Evolutionary conservation across 2,329 filamentous ascomycete genomes (phyloP).

Genomic region (Dactylonectria estremocensis): DNA sequence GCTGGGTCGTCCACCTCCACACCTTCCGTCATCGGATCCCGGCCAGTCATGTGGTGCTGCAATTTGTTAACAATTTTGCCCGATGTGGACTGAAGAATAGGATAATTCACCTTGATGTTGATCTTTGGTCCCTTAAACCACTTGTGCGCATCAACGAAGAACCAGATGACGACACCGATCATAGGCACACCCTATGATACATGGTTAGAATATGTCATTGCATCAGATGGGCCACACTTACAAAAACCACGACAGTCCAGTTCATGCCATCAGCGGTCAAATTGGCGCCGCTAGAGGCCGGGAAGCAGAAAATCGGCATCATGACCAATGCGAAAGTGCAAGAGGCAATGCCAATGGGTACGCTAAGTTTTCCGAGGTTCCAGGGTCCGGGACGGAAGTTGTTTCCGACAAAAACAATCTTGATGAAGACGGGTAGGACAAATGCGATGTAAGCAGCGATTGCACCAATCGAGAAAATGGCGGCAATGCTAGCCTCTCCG

Average conservation of each 20-base stretch:
- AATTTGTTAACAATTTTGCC: background rate
- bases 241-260: constrained; percentile 32
- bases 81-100: too few species aligned
- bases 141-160: constrained; percentile 31
- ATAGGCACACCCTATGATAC: constrained; percentile 11
- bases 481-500: constrained; percentile 28
- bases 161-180: constrained; percentile 21
- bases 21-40: constrained; percentile 8
- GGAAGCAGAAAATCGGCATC: constrained; percentile 36
- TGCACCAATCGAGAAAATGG: constrained; percentile 32
- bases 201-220: background rate
- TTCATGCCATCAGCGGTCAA: constrained; percentile 32
- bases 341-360: constrained; percentile 19
- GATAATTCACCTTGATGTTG: constrained; percentile 19
- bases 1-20: constrained; percentile 20
- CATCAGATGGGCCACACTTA: background rate
- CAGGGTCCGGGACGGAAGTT: constrained; percentile 33
- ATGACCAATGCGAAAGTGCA: constrained; percentile 28
- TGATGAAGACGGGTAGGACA: constrained; percentile 31
- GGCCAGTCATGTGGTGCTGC: constrained; percentile 21
- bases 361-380: constrained; percentile 29
- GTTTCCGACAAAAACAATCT: constrained; percentile 30
- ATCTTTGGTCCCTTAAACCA: constrained; percentile 35
- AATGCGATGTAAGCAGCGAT: constrained; percentile 32
- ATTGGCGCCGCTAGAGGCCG: constrained; percentile 9